Evolutionary conservation across 2,329 filamentous ascomycete species (phyloP).

Genomic region (Nemania diffusa): DNA sequence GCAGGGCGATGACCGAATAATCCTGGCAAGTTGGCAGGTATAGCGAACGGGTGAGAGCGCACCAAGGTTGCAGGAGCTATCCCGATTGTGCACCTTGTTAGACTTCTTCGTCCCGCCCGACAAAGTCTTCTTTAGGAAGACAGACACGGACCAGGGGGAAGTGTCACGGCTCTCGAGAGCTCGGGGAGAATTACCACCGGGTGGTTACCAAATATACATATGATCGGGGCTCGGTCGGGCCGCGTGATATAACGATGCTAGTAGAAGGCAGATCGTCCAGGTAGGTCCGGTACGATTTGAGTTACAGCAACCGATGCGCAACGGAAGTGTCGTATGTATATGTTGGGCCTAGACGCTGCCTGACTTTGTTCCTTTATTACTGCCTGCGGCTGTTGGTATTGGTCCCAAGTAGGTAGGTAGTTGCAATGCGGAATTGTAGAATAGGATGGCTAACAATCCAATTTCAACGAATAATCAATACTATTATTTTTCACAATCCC

Average conservation of each 20-base stretch:
- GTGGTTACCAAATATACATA: constrained; percentile 18
- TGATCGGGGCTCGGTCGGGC: constrained; percentile 12
- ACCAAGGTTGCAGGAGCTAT: constrained; percentile 23
- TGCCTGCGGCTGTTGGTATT: constrained; percentile 16
- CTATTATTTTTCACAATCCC: constrained; percentile 23
- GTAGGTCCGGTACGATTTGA: constrained; percentile 16
- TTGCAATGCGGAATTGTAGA: constrained; percentile 23
- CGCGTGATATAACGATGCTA: constrained; percentile 10
- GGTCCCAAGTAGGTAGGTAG: constrained; percentile 12
- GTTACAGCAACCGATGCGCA: constrained; percentile 22
- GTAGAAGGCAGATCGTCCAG: constrained; percentile 8
- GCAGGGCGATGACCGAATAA: constrained; percentile 19
- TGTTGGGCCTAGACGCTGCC: constrained; percentile 14
- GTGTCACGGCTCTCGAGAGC: constrained; percentile 5
- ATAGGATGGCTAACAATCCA: constrained; percentile 11
- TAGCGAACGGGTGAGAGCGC: constrained; percentile 24
- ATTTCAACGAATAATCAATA: constrained; percentile 19
- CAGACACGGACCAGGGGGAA: background rate
- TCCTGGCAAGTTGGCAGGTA: constrained; percentile 25
- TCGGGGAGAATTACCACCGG: constrained; percentile 6
- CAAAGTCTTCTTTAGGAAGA: constrained; percentile 12
- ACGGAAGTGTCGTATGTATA: constrained; percentile 18
- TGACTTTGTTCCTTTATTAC: constrained; percentile 18
- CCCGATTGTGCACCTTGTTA: constrained; percentile 12
- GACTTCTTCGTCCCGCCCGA: constrained; percentile 14